These are phyloP conservation scores for Petunia secreta DNA, from an alignment of 257 asterid genomes.

Conservation along the genomic window DNA sequence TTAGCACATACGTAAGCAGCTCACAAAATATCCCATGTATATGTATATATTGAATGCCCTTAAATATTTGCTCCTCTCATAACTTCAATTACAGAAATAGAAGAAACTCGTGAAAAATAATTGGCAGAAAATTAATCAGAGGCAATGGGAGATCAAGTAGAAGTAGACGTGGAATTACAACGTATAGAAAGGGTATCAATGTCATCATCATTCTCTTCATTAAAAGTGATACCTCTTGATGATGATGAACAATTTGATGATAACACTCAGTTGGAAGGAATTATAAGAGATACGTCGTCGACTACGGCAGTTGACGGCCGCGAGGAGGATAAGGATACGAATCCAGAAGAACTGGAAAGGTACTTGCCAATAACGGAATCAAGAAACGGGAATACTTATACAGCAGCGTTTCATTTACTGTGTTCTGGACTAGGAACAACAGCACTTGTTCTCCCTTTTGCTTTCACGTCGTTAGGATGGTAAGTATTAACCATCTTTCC, in stretches of 20 bases:
- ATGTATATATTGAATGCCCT: too few relatives aligned
- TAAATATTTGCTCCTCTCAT: neutral
- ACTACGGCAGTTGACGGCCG: neutral
- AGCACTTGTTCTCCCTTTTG: constrained; percentile 57
- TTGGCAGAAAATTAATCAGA: too few relatives aligned
- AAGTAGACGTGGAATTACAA: neutral
- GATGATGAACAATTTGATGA: neutral
- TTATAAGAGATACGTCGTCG: neutral
- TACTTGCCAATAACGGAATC: constrained; percentile 67
- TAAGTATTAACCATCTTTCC: constrained; percentile 23
- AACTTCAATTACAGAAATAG: neutral
- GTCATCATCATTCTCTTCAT: constrained; percentile 28
- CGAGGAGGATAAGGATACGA: neutral
- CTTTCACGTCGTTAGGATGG: constrained; percentile 73
- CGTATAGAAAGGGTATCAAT: neutral
- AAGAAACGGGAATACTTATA: constrained; percentile 51
- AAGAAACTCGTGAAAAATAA: too few relatives aligned
- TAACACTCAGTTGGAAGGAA: neutral
- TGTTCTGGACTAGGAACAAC: constrained; percentile 70
- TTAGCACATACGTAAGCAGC: too few relatives aligned
- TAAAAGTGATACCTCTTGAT: constrained; percentile 37
- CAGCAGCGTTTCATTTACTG: constrained; percentile 44
- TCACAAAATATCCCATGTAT: too few relatives aligned
- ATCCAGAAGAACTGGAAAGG: constrained; percentile 28
- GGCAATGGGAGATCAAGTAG: constrained; percentile 6